Evolutionary conservation across 805 yeast genomes (phyloP), one percentile per base, ranked within the genome.

Genomic region (Candida ponderosae): DNA sequence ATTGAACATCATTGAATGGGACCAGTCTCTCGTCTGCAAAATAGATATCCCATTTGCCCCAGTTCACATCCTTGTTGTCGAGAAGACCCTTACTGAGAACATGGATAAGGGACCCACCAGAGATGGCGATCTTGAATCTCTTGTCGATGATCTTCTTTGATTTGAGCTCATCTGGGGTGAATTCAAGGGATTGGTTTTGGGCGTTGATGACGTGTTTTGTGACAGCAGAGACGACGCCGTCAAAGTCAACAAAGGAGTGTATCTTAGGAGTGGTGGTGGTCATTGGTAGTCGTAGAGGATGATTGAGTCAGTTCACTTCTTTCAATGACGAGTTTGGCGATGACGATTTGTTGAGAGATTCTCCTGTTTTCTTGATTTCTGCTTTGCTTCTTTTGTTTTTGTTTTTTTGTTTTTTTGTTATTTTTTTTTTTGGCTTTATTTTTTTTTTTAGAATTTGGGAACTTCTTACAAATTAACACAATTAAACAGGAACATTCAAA

Each of bases 21-120:
- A 90, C 97, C 45, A 90, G 68, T 59, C 97, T 76, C 65, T 90
- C 97, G 62, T 90, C 97, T 6, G 96, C 96, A 64, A 90, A 89
- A 60, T 87, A 90, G 35, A 90, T 76, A 59, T 90, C 97, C 97
- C 97, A 90, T 55, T 79, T 81, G 33, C 76, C 80, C 97, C 97
- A 90, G 48, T 79, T 81, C 18, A 93, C 79, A 47, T 80, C 88
- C 33, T 72, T 73, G 51, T 95, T 70, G 29, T 74, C 70, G 40
- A 90, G 60, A 42, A 93, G 67, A 11, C 97, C 98, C 59, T 90
- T 89, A 38, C 84, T 76, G 36, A 93, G 68, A 31, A 90, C 95
- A 42, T 81, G 79, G 40, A 93, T 79, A 43, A 93, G 70, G 4
- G 96, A 87, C 27, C 98, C 98, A 40, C 97, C 98, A 36, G 89